Evolutionary conservation across 805 yeast species (phyloP), one percentile per base, ranked within the genome.

Genomic region (Ogataea neopini): DNA sequence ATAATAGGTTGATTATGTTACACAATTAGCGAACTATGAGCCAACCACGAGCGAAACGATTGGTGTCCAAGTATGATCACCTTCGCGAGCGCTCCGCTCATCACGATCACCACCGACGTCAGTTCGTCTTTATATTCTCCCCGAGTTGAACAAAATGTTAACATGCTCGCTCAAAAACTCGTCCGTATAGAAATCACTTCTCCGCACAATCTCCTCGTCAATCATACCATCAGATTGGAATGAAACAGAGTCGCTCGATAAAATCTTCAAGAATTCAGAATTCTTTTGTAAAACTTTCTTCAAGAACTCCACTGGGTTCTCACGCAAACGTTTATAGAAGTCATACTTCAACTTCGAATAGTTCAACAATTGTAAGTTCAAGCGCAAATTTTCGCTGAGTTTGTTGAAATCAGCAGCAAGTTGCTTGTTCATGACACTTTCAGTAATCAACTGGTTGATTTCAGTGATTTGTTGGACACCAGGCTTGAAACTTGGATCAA

Each of bases 171-270:
- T 78, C 46, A 94, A 72, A 57, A 86, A 71, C 51, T 88, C 88
- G 58, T 88, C 91, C 36, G 82, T 80, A 67, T 86, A 94, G 67
- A 85, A 94, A 14, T 83, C 81, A 3, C 96, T 81, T 59, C 86
- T 79, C 70, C 99, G 81, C 4, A 89, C 96, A 17, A 80, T 74
- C 62, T 91, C 97, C 69, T 92, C 97, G 62, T 87, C 94, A 58
- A 61, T 52, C 19, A 57, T 36, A 18, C 67, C 70, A 23, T 61
- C 63, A 18, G 55, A 54, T n/a, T 66, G 68, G 43, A 57, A 62
- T 2, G 69, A 60, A 47, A 69, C 62, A 22, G 72, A 66, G 54
- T 94, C 98, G 54, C 96, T 90, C 50, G 89, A 79, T 53, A 94
- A 74, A 11, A 92, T 86, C 68, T 86, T 90, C 60, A 94, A 75